Evolutionary conservation across 176 grass and related monocot genomes (phyloP), one percentile per base, ranked within the genome.

Genomic region (Triticum aestivum): DNA sequence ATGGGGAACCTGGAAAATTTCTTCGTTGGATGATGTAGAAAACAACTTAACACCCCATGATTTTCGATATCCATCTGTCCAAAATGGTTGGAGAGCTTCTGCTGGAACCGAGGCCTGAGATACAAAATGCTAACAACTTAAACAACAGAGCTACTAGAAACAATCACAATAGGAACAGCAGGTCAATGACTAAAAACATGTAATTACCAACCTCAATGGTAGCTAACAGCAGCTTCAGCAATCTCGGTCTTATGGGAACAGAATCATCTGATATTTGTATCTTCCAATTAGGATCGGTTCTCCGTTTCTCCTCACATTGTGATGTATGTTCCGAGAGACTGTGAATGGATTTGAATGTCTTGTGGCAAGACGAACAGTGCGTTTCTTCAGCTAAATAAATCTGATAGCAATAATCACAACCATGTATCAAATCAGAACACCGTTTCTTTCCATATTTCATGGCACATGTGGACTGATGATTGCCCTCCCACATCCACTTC

Each of bases 311-410:
- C 83, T 96, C 87, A 75, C 97, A 98, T 47, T 89, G 88, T 65
- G 69, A 84, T 13, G 52, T 37, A 85, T 98, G 94, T 49, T 98
- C 92, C 45, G 89, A 89, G 71, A 96, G 68, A 88, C 73, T 87
- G 52, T 88, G 80, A 91, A 92, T 82, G 47, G 88, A 80, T 75
- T 91, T 98, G 33, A 98, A 91, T 72, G 87, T 91, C 62, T 91
- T 91, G 83, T 98, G 97, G 84, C 97, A 98, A 20, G 76, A 92
- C 91, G 75, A 45, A 65, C 97, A 98, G 76, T 98, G 97, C 15
- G 54, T 88, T 86, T 91, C 97, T 92, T 96, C 97, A 68, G 85
- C 41, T 84, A 94, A 72, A 56, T 90, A 91, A 80, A 93, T 92
- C 62, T 86, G 84, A 49, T 91, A 96, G 73, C 97, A 98, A 79